Evolutionary conservation across 2,329 filamentous ascomycete species (phyloP), one percentile per base, ranked within the genome.

Genomic region (Aureobasidium sp.): DNA sequence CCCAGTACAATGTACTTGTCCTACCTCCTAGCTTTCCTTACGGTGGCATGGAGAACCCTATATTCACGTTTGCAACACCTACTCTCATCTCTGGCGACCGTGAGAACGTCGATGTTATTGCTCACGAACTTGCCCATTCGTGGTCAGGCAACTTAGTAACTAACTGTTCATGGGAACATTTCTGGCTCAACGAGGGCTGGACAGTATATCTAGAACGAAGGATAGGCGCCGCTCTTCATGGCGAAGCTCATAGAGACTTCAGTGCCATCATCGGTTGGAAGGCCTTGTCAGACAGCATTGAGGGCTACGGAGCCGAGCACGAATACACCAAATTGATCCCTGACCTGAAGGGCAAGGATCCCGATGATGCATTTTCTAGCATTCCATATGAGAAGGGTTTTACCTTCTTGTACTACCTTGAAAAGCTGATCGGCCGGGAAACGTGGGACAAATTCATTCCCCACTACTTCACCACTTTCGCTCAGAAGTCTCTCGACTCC

Each of bases 301-400:
- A 91, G 40, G 86, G 90, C 45, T 96, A 91, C 73, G 95, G 95
- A 45, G 84, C 89, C 60, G 92, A 97, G 70, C 94, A 97, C 76
- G 92, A 95, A 72, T 98, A 96, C 81, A 99, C 96, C 10, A 97
- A 97, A 78, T 87, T 99, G 63, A 90, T 97, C 70, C 88, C 95
- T 67, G 90, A 93, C 76, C 90, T 98, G 69, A 93, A 95, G 76
- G 94, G 93, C 66, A 91, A 96, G 71, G 95, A 98, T 73, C 96
- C 96, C 0, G 96, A 98, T 77, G 96, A 99, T 78, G 93, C 95
- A 1, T 99, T 98, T 82, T 97, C 93, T 71, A 92, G 89, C 31
- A 85, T 98, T 40, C 94, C 96, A 0, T 99, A 99, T 74, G 95
- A 98, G 77, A 98, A 99, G 81, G 95, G 95, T 4, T 98, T 97